Conservation (phyloP, 345 rosid species). For the Arabis hirsuta region DNA sequence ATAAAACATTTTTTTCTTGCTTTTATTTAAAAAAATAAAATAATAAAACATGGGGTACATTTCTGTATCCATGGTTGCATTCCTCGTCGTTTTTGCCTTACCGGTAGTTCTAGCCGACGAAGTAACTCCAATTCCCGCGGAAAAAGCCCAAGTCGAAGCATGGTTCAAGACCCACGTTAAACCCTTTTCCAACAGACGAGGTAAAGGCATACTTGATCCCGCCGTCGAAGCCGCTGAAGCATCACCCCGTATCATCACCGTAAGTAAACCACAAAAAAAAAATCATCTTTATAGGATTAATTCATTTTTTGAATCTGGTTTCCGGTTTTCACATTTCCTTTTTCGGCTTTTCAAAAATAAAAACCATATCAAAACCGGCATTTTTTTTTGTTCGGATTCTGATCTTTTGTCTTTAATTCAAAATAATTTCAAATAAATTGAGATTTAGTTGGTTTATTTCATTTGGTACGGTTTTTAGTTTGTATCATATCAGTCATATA, state of each 20-base stretch:
- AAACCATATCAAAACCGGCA: not conserved
- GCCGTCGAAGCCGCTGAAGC: constrained; percentile 55
- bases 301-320: not conserved
- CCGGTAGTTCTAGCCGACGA: constrained; percentile 37
- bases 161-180: constrained; percentile 55
- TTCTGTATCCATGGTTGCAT: constrained; percentile 2
- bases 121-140: constrained; percentile 46
- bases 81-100: constrained; percentile 25
- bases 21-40: not conserved
- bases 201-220: constrained; percentile 50
- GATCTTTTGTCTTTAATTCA: not conserved
- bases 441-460: no score
- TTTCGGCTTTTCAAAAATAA: not conserved
- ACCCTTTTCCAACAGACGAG: constrained; percentile 31
- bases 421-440: no score
- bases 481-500: not conserved
- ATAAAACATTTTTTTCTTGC: not conserved
- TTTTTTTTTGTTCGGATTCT: not conserved
- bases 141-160: constrained; percentile 30
- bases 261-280: constrained; percentile 33
- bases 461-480: no score
- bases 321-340: not conserved
- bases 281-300: not conserved
- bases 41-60: constrained; percentile 25
- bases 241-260: constrained; percentile 41